A percentile compares a stretch with the other conserved stretches of the same genome.
Conservation (phyloP, 2,329 filamentous ascomycete genomes). For the Diaporthe ampelina region DNA sequence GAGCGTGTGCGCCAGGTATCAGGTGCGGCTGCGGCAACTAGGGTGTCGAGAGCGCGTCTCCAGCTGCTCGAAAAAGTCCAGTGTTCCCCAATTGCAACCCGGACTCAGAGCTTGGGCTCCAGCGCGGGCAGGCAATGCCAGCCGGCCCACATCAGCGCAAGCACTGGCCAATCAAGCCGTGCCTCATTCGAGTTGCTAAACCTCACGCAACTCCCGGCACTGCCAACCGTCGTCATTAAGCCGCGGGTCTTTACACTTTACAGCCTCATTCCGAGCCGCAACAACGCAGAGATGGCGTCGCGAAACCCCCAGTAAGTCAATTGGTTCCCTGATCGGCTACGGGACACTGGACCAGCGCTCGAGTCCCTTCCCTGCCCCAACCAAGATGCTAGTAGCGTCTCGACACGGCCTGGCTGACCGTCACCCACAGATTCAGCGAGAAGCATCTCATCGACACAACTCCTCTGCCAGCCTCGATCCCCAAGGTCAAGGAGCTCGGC, state of each 20-base stretch:
- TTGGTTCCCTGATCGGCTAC: slow-evolving; percentile 14
- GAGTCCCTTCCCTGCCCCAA: not conserved
- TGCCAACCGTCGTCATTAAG: slow-evolving; percentile 14
- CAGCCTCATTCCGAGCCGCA: slow-evolving; percentile 47
- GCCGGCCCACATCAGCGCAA: not conserved
- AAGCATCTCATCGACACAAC: slow-evolving; percentile 94
- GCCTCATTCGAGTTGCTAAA: slow-evolving; percentile 32
- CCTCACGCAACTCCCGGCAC: slow-evolving; percentile 24
- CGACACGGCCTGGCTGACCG: slow-evolving; percentile 15
- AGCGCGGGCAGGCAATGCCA: slow-evolving; percentile 17
- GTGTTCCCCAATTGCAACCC: not conserved
- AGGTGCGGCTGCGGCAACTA: slow-evolving; percentile 9
- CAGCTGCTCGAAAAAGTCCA: slow-evolving; percentile 35
- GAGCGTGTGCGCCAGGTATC: slow-evolving; percentile 5
- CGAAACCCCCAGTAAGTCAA: slow-evolving; percentile 70
- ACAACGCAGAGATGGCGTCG: slow-evolving; percentile 68
- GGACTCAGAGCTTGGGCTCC: slow-evolving; percentile 24
- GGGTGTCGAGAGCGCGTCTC: slow-evolving; percentile 28
- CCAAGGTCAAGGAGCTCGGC: slow-evolving; percentile 93
- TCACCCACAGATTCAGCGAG: slow-evolving; percentile 85
- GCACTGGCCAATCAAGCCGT: slow-evolving; percentile 22
- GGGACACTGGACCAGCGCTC: not conserved
- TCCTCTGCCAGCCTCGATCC: slow-evolving; percentile 91
- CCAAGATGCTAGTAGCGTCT: not conserved
- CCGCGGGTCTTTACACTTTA: slow-evolving; percentile 24